Evolutionary conservation across 2,329 filamentous ascomycete species (phyloP), one percentile per base, ranked within the genome.

Genomic region (Colletotrichum sansevieriae): DNA sequence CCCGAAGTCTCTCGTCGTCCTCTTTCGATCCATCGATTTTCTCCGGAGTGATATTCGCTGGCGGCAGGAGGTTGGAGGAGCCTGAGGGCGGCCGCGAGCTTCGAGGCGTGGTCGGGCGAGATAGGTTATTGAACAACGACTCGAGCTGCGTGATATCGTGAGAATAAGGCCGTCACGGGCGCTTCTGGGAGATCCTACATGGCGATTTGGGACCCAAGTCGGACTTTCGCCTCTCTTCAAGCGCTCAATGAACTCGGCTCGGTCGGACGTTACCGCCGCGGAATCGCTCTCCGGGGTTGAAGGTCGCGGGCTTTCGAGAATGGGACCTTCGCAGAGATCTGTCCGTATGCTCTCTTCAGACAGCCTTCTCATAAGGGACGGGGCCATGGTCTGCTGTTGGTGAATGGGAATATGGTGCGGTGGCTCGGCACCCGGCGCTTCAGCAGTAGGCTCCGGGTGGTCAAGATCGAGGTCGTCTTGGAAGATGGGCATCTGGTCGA

Each of bases 211-310:
- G 44, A 90, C 83, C 93, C 93, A 96, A 4, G 89, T 88, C 43
- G 92, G 91, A 75, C 89, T 92, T 79, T 94, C 90, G 37, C 89
- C 90, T 78, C 88, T 89, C 82, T 98, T 98, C 72, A 98, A 85
- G 72, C 91, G 87, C 79, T 94, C 88, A 65, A 98, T 98, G 74
- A 97, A 83, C 78, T 95, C 91, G 65, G 89, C 89, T 71, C 95
- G 87, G 77, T 94, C 90, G 18, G 84, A 85, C 41, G 83, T 83
- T 12, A 80, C 71, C n/a, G 72, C 73, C 9, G 73, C 66, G 6
- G 67, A 51, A 37, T 76, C 75, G 22, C 73, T 72, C 29, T 78
- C 77, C 5, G 79, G 79, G 1, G 78, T 77, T 37, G 64, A 71
- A 12, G 57, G 63, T 25, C 62, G 70, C 15, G 82, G 82, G 56